Conservation (phyloP, 257 asterid species). For the Solanum virginianum region DNA sequence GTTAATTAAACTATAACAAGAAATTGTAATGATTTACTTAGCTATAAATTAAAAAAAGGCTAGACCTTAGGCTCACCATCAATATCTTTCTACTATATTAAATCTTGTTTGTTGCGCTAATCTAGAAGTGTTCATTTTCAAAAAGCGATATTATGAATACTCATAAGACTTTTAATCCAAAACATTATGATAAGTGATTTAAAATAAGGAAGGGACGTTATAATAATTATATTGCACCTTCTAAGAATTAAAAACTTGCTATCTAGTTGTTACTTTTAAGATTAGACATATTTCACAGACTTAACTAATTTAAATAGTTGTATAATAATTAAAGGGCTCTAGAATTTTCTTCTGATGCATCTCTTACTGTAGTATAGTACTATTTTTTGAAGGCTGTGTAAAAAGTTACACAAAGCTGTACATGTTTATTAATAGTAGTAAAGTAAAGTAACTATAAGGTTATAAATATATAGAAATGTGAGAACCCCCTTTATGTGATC, state of each 20-base stretch:
- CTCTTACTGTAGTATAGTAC: background rate
- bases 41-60: background rate
- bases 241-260: background rate
- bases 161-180: background rate
- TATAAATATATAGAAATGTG: background rate
- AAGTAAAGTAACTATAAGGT: background rate
- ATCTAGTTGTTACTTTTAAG: background rate
- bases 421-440: background rate
- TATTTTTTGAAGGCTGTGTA: background rate
- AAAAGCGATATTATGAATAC: background rate
- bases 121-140: background rate
- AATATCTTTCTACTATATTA: background rate
- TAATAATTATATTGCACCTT: background rate
- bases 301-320: background rate
- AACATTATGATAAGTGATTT: background rate
- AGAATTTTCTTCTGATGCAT: background rate
- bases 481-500: background rate
- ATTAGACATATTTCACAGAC: background rate
- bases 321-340: background rate
- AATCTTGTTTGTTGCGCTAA: background rate
- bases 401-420: background rate
- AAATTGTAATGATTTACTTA: background rate
- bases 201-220: background rate
- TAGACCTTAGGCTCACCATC: background rate
- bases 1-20: background rate